These are phyloP conservation scores for Chlamydomonas sp. DNA, from an alignment of 139 green algal genomes.

Conservation along the genomic window DNA sequence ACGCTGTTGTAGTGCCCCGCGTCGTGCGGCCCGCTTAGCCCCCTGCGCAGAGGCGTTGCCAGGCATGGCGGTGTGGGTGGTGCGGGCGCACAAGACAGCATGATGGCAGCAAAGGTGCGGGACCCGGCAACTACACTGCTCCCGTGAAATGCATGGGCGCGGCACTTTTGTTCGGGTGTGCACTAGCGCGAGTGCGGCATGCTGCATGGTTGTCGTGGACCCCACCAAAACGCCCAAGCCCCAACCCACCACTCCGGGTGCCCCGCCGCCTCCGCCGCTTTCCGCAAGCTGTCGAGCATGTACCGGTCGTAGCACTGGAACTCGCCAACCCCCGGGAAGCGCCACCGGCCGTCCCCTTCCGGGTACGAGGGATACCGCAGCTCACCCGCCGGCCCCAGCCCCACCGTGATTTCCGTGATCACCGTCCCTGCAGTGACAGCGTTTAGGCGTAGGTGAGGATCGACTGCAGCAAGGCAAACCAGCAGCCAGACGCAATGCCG, in stretches of 20 bases:
- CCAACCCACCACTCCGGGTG: constrained; percentile 85
- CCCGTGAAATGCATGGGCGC: not conserved
- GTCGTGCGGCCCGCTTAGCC: constrained; percentile 90
- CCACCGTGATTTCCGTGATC: constrained; percentile 95
- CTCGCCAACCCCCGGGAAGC: constrained; percentile 97
- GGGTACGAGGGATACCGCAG: constrained; percentile 98
- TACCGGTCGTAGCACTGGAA: constrained; percentile 99
- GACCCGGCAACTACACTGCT: no score
- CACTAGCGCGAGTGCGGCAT: no score
- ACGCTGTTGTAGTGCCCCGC: constrained; percentile 93
- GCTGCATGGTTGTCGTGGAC: no score
- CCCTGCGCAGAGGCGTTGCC: constrained; percentile 66
- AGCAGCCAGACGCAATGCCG: not conserved
- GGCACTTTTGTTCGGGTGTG: no score
- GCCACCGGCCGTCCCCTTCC: constrained; percentile 93
- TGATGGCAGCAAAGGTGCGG: no score
- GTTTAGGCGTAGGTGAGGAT: not conserved
- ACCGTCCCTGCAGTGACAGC: constrained; percentile 56
- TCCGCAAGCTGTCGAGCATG: constrained; percentile 88
- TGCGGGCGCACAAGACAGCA: not conserved
- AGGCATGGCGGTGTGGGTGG: not conserved
- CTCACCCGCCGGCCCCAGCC: constrained; percentile 96
- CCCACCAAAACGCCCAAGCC: constrained; percentile 9
- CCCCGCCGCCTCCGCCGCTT: constrained; percentile 72
- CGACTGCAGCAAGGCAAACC: not conserved